phyloP scores from a whole-genome alignment of 768 basidiomycete genomes.

The Cystofilobasidium capitatum region DNA sequence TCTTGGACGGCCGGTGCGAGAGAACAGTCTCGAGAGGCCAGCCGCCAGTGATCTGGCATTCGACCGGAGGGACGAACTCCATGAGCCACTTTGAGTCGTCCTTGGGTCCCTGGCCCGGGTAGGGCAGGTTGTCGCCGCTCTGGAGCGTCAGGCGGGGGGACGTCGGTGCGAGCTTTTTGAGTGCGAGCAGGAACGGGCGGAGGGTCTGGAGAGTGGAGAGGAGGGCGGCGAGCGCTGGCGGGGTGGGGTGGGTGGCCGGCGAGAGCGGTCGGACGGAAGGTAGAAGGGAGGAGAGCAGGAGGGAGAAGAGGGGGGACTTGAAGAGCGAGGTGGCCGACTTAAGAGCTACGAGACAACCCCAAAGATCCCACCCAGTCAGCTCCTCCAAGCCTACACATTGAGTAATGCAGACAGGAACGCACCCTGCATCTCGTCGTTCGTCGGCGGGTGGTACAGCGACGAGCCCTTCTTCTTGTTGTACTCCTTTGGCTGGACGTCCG shows the following conservation, averaged over 20 bases:
- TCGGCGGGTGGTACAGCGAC: constrained; percentile 37
- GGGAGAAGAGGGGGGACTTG: constrained; percentile 69
- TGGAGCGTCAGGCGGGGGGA: constrained; percentile 37
- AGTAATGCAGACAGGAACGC: constrained; percentile 23
- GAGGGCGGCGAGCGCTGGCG: constrained; percentile 56
- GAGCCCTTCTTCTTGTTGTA: constrained; percentile 29
- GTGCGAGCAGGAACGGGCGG: constrained; percentile 53
- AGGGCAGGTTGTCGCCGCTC: constrained; percentile 48
- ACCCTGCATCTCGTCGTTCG: constrained; percentile 49
- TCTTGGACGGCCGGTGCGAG: constrained; percentile 54
- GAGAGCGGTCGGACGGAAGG: constrained; percentile 39
- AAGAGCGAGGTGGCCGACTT: constrained; percentile 49
- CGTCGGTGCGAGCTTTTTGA: constrained; percentile 50
- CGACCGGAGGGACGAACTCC: constrained; percentile 63
- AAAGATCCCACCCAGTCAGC: constrained; percentile 15
- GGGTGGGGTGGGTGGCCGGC: constrained; percentile 63
- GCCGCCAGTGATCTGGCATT: constrained; percentile 70
- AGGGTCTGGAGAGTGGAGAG: constrained; percentile 61
- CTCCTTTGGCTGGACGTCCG: constrained; percentile 28
- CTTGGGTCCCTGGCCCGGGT: constrained; percentile 57
- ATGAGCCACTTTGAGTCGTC: constrained; percentile 84
- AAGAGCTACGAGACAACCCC: constrained; percentile 13
- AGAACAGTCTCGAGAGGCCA: constrained; percentile 72
- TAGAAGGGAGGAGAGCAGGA: constrained; percentile 47
- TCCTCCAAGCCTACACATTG: neutral